Evolutionary conservation across 176 grass and related monocot genomes (phyloP), one percentile per base, ranked within the genome.

Genomic region (Oryza glaberrima): DNA sequence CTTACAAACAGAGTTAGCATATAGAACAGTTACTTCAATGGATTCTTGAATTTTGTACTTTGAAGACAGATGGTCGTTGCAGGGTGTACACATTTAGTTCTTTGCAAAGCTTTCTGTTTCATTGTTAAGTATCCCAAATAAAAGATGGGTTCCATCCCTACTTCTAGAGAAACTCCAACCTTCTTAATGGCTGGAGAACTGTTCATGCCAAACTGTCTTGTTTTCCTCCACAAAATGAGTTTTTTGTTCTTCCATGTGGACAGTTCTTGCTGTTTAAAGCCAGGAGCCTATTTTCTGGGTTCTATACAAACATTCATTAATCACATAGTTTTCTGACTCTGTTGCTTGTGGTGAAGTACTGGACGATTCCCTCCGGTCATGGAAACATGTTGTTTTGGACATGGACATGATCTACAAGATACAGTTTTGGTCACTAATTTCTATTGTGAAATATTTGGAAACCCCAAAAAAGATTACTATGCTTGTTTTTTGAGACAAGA

Each of bases 271-370:
- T 36, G 35, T 36, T 36, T 36, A 36, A 36, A 36, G 3, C 35
- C 35, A 36, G 17, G 13, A 65, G 71, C 76, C 77, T 83, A 26
- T 49, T 65, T 54, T 6, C 32, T 43, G 11, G 28, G 23, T 6
- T 76, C 72, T 19, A 69, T 82, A 71, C 13, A 75, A 67, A 67
- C n/a, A 22, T 69, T 34, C 6, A 76, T 44, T 73, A 26, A 17
- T 2, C 38, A 63, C 20, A 38, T 0, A 41, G 11, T 51, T 68
- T 76, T 70, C 13, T 60, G 17, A 60, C 19, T 60, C 16, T 60
- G 1, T 60, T 60, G 54, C 19, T 60, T 60, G 19, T 60, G 3
- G 19, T 20, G 19, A 60, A 20, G 0, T 20, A 60, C 16, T 20
- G 56, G 22, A n/a, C 0, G 7, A 61, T 14, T 56, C 52, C 17